Base-by-base conservation (phyloP, 371 early-diverging fungal species). In the Capillidium rhysosporum region DNA sequence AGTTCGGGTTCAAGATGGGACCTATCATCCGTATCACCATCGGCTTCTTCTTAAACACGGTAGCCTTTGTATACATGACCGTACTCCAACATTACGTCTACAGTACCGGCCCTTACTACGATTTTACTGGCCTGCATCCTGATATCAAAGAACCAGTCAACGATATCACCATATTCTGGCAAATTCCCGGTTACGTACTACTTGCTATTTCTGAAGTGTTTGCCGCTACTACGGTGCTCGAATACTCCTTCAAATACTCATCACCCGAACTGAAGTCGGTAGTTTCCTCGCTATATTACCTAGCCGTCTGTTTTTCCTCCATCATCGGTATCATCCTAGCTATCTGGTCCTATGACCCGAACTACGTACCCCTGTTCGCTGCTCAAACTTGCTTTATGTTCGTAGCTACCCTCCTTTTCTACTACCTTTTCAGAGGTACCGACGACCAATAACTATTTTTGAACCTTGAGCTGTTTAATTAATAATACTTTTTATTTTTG, bases 231-330 rank as follows among this genome's bases (percentile, higher is more conserved):
- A 83, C 83, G 1, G 86, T 83, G 52, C 69, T 80, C 21, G 86
- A 85, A 67, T 84, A 74, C 58, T 84, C 86, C 9, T 85, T 74
- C 76, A 77, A 72, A 59, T 75, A 78, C 61, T 83, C 86, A 1
- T 75, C 84, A 1, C 68, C 65, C 4, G 69, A 70, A 49, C 76
- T 85, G 71, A 85, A 84, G 69, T 82, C 84, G 1, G 68, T 82
- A 10, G 77, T 83, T 40, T 79, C 77, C 70, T 66, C 83, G 1
- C 53, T 80, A 40, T 83, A 72, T 70, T 64, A 83, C 60, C 68
- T 82, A 49, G 75, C 81, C 34, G 77, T 71, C 63, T 79, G 77
- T 47, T 60, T 73, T 39, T 80, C 77, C 55, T 66, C 79, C 2
- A 58, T 80, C 44, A 69, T 84, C 40, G 76, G 69, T 30, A 72